Evolutionary conservation across 2,329 filamentous ascomycete species (phyloP).

Genomic region (Davidsoniella australis): DNA sequence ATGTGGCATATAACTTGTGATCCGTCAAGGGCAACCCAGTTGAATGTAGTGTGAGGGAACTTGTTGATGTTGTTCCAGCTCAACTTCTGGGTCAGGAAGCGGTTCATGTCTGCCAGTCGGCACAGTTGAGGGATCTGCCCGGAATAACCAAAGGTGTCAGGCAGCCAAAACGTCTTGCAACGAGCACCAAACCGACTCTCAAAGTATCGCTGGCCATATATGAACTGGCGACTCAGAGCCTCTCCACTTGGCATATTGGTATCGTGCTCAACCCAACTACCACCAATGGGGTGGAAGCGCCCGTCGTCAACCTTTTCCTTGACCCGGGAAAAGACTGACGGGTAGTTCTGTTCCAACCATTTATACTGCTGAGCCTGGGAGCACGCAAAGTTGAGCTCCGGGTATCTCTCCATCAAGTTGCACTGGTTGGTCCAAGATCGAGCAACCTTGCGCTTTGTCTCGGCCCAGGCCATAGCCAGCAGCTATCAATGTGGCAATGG

Average conservation of each 20-base stretch:
- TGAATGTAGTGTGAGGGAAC: constrained; percentile 97
- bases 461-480: constrained; percentile 98
- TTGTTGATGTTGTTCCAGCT: constrained; percentile 99
- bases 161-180: constrained; percentile 88
- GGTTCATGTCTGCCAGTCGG: constrained; percentile 82
- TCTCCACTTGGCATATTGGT: constrained; percentile 95
- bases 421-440: constrained; percentile 96
- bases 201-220: constrained; percentile 91
- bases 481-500: constrained; percentile 95
- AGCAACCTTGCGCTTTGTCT: constrained; percentile 91
- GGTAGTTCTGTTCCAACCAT: constrained; percentile 85
- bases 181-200: constrained; percentile 81
- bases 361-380: constrained; percentile 97
- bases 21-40: constrained; percentile 91
- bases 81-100: constrained; percentile 95
- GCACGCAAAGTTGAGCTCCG: constrained; percentile 80
- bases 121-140: constrained; percentile 88
- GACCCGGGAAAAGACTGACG: constrained; percentile 74
- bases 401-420: constrained; percentile 85
- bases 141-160: constrained; percentile 96
- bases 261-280: constrained; percentile 97
- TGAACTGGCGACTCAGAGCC: constrained; percentile 80
- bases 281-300: constrained; percentile 85
- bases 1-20: constrained; percentile 97
- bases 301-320: constrained; percentile 82